A percentile compares a stretch with the other conserved stretches of the same genome.
Conservation (phyloP, 2,329 filamentous ascomycete genomes). For the Aspergillus versicolor region DNA sequence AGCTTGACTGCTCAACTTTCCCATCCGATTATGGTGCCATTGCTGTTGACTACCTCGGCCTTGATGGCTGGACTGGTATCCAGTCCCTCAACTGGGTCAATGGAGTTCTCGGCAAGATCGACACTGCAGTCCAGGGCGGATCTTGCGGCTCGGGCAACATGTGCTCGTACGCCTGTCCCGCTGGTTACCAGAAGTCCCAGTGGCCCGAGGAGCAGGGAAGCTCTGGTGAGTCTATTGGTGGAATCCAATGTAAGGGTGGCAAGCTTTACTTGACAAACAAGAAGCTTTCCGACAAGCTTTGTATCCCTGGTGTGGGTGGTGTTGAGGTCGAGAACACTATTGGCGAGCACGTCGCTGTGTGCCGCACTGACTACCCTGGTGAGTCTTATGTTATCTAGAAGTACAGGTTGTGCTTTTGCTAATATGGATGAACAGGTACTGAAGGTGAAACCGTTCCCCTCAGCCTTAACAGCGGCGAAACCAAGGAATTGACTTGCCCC, state of each 20-base stretch:
- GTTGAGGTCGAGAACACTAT: slow-evolving; percentile 77
- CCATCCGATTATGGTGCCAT: slow-evolving; percentile 80
- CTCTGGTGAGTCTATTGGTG: slow-evolving; percentile 82
- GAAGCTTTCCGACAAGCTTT: slow-evolving; percentile 65
- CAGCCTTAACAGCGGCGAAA: slow-evolving; percentile 58
- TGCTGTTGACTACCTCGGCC: slow-evolving; percentile 64
- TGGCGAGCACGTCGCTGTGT: slow-evolving; percentile 65
- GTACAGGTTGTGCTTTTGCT: slow-evolving; percentile 1
- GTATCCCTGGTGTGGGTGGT: slow-evolving; percentile 68
- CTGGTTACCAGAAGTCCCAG: slow-evolving; percentile 88
- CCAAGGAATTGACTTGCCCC: slow-evolving; percentile 71
- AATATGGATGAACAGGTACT: slow-evolving; percentile 48
- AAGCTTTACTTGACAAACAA: slow-evolving; percentile 76
- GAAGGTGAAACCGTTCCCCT: slow-evolving; percentile 85
- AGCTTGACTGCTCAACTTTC: slow-evolving; percentile 69
- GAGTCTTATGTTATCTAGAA: slow-evolving; percentile 20
- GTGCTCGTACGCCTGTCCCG: slow-evolving; percentile 92
- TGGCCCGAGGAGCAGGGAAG: slow-evolving; percentile 78
- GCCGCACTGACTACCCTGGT: slow-evolving; percentile 96
- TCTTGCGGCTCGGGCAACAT: slow-evolving; percentile 53
- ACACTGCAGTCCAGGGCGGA: slow-evolving; percentile 59
- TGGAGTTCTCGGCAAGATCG: slow-evolving; percentile 50
- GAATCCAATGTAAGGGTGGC: slow-evolving; percentile 71
- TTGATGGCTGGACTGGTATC: slow-evolving; percentile 77
- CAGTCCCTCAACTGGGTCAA: slow-evolving; percentile 58